A percentile compares a stretch with the other conserved stretches of the same genome.
These are phyloP conservation scores for Boletus eberwhitei DNA, from an alignment of 768 basidiomycete species.

Conservation along the genomic window DNA sequence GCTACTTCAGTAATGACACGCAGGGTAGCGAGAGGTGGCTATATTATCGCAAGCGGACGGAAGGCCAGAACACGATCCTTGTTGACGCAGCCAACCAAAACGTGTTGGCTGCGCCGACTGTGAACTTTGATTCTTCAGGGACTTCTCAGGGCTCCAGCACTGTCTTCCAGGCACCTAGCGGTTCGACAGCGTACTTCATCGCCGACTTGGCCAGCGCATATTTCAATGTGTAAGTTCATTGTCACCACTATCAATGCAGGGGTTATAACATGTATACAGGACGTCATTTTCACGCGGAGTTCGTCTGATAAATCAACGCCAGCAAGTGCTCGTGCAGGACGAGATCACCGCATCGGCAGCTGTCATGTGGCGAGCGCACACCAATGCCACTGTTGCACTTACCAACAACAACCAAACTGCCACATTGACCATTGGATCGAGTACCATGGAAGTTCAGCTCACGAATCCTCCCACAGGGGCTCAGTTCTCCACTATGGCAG, in stretches of 20 bases:
- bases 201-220: slow-evolving; percentile 78
- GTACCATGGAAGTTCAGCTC: slow-evolving; percentile 65
- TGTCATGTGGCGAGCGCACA: slow-evolving; percentile 92
- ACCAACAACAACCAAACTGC: slow-evolving; percentile 58
- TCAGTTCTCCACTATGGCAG: slow-evolving; percentile 50
- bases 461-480: slow-evolving; percentile 67
- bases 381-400: slow-evolving; percentile 81
- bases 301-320: slow-evolving; percentile 75
- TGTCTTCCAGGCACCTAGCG: slow-evolving; percentile 54
- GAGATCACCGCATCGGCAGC: slow-evolving; percentile 63
- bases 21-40: slow-evolving; percentile 76
- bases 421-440: slow-evolving; percentile 66
- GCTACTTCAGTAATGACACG: slow-evolving; percentile 75
- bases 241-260: neutral
- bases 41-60: slow-evolving; percentile 95
- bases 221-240: slow-evolving; percentile 56
- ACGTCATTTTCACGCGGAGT: slow-evolving; percentile 81
- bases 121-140: slow-evolving; percentile 49
- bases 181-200: slow-evolving; percentile 80
- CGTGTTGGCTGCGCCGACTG: slow-evolving; percentile 60
- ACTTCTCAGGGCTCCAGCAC: slow-evolving; percentile 85
- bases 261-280: slow-evolving; percentile 34
- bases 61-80: slow-evolving; percentile 94
- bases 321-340: slow-evolving; percentile 90
- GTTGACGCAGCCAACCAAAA: slow-evolving; percentile 77